Percentiles rank a stretch among this genome's conserved stretches.
phyloP scores from a whole-genome alignment of 2,329 filamentous ascomycete species.

The Pseudomassariella vexata region DNA sequence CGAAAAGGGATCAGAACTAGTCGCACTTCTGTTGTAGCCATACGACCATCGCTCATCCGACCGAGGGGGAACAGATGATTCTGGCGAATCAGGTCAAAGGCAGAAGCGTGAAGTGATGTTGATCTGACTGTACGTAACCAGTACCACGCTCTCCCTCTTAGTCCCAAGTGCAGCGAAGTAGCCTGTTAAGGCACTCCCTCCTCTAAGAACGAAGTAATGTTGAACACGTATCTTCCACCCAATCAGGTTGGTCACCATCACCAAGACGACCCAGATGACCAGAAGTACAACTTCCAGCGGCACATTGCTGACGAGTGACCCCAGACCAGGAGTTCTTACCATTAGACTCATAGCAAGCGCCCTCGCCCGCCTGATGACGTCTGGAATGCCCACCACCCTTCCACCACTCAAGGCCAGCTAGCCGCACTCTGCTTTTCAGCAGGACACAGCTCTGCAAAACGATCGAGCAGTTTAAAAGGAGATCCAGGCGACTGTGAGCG shows the following conservation, averaged over 20 bases:
- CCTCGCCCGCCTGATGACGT: conserved; percentile 49
- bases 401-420: conserved; percentile 33
- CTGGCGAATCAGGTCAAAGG: conserved; percentile 31
- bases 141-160: conserved; percentile 36
- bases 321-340: conserved; percentile 69
- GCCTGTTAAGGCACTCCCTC: conserved; percentile 13
- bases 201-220: conserved; percentile 10
- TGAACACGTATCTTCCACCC: conserved; percentile 22
- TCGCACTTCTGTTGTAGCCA: conserved; percentile 42
- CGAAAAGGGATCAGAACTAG: conserved; percentile 25
- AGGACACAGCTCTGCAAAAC: conserved; percentile 29
- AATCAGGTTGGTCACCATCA: conserved; percentile 14
- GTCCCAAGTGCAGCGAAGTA: conserved; percentile 19
- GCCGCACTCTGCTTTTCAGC: conserved; percentile 45
- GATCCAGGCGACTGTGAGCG: conserved; percentile 63
- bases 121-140: conserved; percentile 44
- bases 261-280: conserved; percentile 30
- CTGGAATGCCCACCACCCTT: conserved; percentile 51
- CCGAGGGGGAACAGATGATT: conserved; percentile 35
- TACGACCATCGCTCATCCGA: conserved; percentile 31
- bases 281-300: conserved; percentile 58
- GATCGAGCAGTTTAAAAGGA: conserved; percentile 54
- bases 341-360: conserved; percentile 66
- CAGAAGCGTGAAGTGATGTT: conserved; percentile 26
- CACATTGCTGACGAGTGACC: conserved; percentile 68